A percentile compares a stretch with the other conserved stretches of the same genome.
phyloP scores from a whole-genome alignment of 805 yeast genomes.

The Grigorovia humatica region DNA sequence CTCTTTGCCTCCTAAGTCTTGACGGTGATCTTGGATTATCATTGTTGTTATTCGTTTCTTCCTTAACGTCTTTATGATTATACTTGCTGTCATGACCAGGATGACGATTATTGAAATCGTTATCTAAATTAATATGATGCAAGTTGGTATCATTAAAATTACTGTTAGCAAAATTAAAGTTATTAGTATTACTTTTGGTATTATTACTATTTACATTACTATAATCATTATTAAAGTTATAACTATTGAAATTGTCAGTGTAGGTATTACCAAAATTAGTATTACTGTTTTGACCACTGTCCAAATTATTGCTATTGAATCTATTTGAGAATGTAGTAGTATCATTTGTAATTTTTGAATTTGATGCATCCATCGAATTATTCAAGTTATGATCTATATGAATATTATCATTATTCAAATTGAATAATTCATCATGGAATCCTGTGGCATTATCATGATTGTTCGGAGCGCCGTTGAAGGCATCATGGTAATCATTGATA shows the following conservation, averaged over 20 bases:
- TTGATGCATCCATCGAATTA: constrained; percentile 3
- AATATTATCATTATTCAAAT: constrained; percentile 3
- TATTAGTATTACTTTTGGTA: not conserved
- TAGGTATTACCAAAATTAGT: not conserved
- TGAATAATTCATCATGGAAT: not conserved
- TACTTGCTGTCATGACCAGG: not conserved
- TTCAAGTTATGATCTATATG: constrained; percentile 7
- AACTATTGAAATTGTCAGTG: no score
- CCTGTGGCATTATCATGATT: no score
- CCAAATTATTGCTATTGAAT: not conserved
- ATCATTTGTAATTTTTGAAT: not conserved
- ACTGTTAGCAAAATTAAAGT: not conserved
- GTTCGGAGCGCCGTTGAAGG: not conserved
- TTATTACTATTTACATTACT: not conserved
- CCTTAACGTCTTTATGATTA: not conserved
- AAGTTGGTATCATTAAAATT: not conserved
- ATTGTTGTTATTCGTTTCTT: not conserved
- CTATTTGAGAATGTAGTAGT: not conserved
- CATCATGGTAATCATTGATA: not conserved
- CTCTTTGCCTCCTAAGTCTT: constrained; percentile 46
- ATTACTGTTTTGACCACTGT: not conserved
- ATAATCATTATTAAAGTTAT: not conserved
- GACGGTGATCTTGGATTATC: not conserved
- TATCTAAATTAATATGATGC: not conserved
- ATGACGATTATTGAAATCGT: not conserved